A percentile compares a stretch with the other conserved stretches of the same genome.
Conservation (phyloP, 345 rosid genomes). For the Sisymbrium irio region DNA sequence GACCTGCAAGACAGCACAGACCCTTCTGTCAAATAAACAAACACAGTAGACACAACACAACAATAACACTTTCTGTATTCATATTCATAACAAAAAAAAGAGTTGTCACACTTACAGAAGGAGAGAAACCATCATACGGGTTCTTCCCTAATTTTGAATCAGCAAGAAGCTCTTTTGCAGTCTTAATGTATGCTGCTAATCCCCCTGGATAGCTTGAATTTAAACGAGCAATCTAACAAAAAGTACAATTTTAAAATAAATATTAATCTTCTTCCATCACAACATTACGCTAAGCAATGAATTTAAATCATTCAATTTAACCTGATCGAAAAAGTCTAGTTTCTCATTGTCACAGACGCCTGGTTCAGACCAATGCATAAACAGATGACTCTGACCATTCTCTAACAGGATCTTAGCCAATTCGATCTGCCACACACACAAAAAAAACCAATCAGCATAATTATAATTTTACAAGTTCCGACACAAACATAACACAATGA, state of each 20-base stretch:
- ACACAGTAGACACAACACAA: not conserved
- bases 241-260: too few relatives aligned
- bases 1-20: slow-evolving; percentile 41
- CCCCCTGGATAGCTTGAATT: slow-evolving; percentile 93
- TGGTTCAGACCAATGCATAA: slow-evolving; percentile 70
- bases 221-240: slow-evolving; percentile 71
- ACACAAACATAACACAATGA: not conserved
- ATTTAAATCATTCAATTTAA: too few relatives aligned
- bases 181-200: slow-evolving; percentile 61
- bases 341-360: slow-evolving; percentile 69
- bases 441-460: not conserved
- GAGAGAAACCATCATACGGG: slow-evolving; percentile 94
- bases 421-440: slow-evolving; percentile 48
- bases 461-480: not conserved
- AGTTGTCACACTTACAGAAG: slow-evolving; percentile 60
- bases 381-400: slow-evolving; percentile 72
- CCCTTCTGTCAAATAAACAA: not conserved
- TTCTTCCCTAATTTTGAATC: slow-evolving; percentile 89
- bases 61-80: not conserved
- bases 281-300: too few relatives aligned
- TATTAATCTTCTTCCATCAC: too few relatives aligned
- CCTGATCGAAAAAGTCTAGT: slow-evolving; percentile 69
- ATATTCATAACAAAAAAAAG: not conserved
- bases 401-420: slow-evolving; percentile 70
- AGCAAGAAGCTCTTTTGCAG: slow-evolving; percentile 77